These are phyloP conservation scores for Xylariaceae sp. DNA, from an alignment of 2,329 filamentous ascomycete species.

Conservation along the genomic window DNA sequence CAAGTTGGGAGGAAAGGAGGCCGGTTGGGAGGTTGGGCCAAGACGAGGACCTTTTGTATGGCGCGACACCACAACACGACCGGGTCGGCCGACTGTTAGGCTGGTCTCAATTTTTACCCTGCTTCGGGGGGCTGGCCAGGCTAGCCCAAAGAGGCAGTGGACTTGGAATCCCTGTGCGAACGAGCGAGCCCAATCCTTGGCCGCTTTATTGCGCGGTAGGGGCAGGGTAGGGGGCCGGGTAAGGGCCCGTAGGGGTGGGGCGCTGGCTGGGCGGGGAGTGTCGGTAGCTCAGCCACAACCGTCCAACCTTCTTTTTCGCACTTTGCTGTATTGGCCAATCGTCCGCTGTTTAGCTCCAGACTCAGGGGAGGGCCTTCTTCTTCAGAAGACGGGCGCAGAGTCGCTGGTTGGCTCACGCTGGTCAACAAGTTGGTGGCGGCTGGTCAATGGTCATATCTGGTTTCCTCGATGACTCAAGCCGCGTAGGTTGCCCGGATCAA, in stretches of 20 bases:
- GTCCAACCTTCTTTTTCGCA: background rate
- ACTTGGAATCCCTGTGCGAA: background rate
- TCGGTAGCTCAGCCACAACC: background rate
- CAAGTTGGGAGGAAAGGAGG: constrained; percentile 20
- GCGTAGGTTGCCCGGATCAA: too few species aligned
- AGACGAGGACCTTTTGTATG: constrained; percentile 7
- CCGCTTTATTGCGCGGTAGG: background rate
- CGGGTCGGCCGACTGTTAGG: background rate
- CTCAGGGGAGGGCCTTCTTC: too few species aligned
- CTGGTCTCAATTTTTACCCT: constrained; percentile 2
- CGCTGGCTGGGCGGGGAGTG: background rate
- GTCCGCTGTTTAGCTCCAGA: too few species aligned
- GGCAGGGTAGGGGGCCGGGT: background rate
- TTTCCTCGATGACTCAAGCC: too few species aligned
- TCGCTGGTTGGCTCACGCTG: too few species aligned
- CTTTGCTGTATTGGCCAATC: too few species aligned
- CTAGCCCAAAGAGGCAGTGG: background rate
- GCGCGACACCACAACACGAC: background rate
- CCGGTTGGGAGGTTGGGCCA: constrained; percentile 5
- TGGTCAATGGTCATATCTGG: too few species aligned
- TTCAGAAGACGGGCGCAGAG: too few species aligned
- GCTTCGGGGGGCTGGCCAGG: background rate
- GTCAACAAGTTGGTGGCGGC: too few species aligned
- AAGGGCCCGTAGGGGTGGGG: background rate
- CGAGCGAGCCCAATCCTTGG: background rate